Conservation (phyloP, 345 rosid genomes). For the Pelargonium nanum region DNA sequence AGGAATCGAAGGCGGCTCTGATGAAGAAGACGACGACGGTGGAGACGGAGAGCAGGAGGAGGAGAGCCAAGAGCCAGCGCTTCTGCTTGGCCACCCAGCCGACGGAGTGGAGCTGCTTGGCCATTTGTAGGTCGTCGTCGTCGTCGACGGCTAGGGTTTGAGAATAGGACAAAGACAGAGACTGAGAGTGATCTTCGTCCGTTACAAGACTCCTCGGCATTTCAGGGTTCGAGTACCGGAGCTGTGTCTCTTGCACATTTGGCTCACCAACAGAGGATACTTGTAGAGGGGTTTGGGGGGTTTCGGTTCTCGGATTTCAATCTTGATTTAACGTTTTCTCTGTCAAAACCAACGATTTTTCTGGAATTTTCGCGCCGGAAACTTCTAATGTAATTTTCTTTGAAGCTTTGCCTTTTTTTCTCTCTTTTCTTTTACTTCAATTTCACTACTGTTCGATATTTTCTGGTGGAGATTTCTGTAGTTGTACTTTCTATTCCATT, state of each 20-base stretch:
- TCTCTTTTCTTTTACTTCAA: too few relatives aligned
- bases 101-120: conserved; percentile 27
- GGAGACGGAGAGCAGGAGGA: conserved; percentile 44
- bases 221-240: background rate
- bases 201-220: background rate
- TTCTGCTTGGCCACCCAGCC: conserved; percentile 39
- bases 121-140: conserved; percentile 31
- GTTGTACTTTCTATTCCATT: too few relatives aligned
- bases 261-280: background rate
- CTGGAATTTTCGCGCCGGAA: background rate
- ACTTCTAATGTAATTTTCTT: background rate
- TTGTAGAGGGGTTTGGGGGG: background rate
- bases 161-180: background rate
- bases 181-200: background rate
- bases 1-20: conserved; percentile 54
- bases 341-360: background rate
- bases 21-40: conserved; percentile 47
- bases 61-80: conserved; percentile 59
- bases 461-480: too few relatives aligned
- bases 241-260: background rate
- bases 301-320: background rate
- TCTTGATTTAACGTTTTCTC: background rate
- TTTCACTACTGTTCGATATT: background rate
- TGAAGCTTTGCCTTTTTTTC: background rate
- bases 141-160: background rate